Percentiles rank a stretch among this genome's conserved stretches.
These are phyloP conservation scores for Erythrophleum ivorense DNA, from an alignment of 331 rosid species.

Conservation along the genomic window DNA sequence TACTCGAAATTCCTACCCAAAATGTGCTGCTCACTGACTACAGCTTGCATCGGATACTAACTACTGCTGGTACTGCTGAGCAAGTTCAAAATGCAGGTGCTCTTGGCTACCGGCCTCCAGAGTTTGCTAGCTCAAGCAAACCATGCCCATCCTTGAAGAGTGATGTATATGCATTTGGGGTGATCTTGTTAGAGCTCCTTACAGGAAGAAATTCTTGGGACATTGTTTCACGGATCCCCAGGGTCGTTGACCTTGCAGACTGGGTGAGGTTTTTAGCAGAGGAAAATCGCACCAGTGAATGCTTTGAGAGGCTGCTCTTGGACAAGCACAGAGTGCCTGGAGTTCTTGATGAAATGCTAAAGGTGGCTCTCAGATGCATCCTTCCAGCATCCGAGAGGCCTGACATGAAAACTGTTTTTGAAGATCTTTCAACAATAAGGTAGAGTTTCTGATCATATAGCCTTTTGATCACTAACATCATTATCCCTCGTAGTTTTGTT, in stretches of 20 bases:
- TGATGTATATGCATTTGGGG: conserved; percentile 84
- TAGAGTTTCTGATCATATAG: conserved; percentile 40
- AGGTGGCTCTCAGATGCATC: conserved; percentile 72
- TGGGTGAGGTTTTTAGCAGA: conserved; percentile 68
- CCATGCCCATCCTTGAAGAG: conserved; percentile 83
- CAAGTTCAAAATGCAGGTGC: conserved; percentile 82
- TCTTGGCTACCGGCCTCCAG: conserved; percentile 84
- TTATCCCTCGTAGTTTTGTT: conserved; percentile 31
- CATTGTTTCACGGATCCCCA: conserved; percentile 62
- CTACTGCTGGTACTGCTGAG: conserved; percentile 71
- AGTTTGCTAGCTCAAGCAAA: conserved; percentile 72
- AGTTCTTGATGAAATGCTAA: conserved; percentile 63
- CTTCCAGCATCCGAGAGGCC: conserved; percentile 85
- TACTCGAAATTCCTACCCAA: conserved; percentile 55
- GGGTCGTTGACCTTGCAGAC: conserved; percentile 66
- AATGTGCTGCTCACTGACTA: conserved; percentile 68
- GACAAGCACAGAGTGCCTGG: conserved; percentile 35
- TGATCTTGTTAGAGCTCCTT: conserved; percentile 72
- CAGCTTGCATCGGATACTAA: conserved; percentile 75
- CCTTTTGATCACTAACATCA: conserved; percentile 46
- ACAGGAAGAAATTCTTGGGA: conserved; percentile 75
- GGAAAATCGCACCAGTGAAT: conserved; percentile 58
- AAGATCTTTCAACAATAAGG: conserved; percentile 64
- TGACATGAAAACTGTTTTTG: conserved; percentile 66
- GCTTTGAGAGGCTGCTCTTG: conserved; percentile 63